A percentile compares a stretch with the other conserved stretches of the same genome.
Evolutionary conservation across 148 eudicot species (phyloP).

Genomic region (Simmondsia chinensis): DNA sequence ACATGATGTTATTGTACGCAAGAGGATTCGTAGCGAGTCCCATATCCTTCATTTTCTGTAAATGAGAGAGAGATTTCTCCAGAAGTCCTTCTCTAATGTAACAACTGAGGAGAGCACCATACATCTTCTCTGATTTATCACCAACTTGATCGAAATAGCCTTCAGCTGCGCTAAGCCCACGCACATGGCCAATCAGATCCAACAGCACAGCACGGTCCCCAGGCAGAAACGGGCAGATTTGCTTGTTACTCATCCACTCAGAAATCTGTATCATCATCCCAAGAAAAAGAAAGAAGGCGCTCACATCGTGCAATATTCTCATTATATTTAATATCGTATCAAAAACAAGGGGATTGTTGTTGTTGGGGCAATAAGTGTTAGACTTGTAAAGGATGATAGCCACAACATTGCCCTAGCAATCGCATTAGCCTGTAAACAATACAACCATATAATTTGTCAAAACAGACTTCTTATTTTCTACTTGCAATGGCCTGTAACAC

Average conservation of each 20-base stretch:
- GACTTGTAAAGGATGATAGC: too few relatives aligned
- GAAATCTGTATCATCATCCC: constrained; percentile 31
- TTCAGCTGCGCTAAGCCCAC: constrained; percentile 45
- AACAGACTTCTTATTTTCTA: too few relatives aligned
- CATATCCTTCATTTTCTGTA: constrained; percentile 36
- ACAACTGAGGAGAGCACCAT: constrained; percentile 55
- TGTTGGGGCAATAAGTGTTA: too few relatives aligned
- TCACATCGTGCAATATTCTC: not conserved
- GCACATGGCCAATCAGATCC: constrained; percentile 43
- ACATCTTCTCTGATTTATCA: constrained; percentile 31
- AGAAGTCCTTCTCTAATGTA: constrained; percentile 32
- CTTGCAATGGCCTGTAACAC: too few relatives aligned
- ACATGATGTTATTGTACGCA: constrained; percentile 40
- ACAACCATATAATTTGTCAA: too few relatives aligned
- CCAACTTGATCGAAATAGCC: constrained; percentile 23
- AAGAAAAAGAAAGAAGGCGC: constrained; percentile 1
- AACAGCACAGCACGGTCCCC: constrained; percentile 38
- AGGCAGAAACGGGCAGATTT: constrained; percentile 12
- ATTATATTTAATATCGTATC: too few relatives aligned
- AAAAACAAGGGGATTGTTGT: not conserved
- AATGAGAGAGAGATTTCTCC: constrained; percentile 24
- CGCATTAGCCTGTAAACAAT: too few relatives aligned
- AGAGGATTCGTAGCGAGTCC: constrained; percentile 28
- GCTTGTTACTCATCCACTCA: constrained; percentile 39
- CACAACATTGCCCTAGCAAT: too few relatives aligned